Percentiles rank a stretch among this genome's conserved stretches.
These are phyloP conservation scores for Brasenia schreberi DNA, from an alignment of 164 flowering plant genomes.

Conservation along the genomic window DNA sequence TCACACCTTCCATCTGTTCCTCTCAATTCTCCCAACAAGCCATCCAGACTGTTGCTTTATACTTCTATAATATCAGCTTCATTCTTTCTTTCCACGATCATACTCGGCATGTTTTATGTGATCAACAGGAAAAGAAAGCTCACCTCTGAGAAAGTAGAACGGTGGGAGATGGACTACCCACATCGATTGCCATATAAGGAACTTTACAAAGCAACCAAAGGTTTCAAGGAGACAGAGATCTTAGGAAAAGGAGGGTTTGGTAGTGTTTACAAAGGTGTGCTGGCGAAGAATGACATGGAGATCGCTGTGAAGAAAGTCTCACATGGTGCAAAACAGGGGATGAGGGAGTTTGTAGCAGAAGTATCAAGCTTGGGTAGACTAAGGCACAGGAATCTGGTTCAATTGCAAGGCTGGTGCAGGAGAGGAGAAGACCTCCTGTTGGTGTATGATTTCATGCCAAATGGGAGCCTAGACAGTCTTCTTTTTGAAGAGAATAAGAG, in stretches of 20 bases:
- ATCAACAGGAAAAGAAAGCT: not conserved
- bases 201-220: slow-evolving; percentile 9
- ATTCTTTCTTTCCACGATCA: not conserved
- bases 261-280: slow-evolving; percentile 1
- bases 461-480: slow-evolving; percentile 10
- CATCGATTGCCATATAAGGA: slow-evolving; percentile 11
- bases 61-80: not conserved
- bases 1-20: slow-evolving; percentile 2
- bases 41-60: not conserved
- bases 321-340: not conserved
- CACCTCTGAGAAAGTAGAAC: slow-evolving; percentile 4
- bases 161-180: slow-evolving; percentile 9
- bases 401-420: slow-evolving; percentile 8
- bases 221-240: slow-evolving; percentile 2
- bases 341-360: slow-evolving; percentile 6
- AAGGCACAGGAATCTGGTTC: slow-evolving; percentile 7
- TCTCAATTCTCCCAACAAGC: too few species aligned
- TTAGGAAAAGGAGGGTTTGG: slow-evolving; percentile 2
- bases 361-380: slow-evolving; percentile 5
- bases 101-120: not conserved
- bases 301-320: slow-evolving; percentile 5
- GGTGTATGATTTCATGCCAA: slow-evolving; percentile 9
- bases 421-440: slow-evolving; percentile 7
- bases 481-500: slow-evolving; percentile 1
- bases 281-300: not conserved